Evolutionary conservation across 2,329 filamentous ascomycete species (phyloP).

Genomic region (Botrytis elliptica): DNA sequence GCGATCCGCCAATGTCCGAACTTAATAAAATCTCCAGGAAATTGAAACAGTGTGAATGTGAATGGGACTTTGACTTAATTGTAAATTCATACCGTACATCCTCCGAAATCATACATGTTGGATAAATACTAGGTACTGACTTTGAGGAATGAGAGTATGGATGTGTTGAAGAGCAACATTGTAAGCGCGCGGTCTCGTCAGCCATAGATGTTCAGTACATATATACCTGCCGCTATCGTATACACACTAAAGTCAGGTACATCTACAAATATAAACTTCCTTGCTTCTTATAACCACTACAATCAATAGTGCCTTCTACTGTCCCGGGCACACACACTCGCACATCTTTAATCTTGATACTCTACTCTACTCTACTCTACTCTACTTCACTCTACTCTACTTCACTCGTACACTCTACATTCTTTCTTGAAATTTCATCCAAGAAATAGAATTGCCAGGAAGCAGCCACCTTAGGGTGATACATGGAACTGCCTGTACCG

Average conservation of each 20-base stretch:
- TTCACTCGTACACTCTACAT: background rate
- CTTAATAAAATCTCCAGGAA: background rate
- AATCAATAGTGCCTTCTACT: conserved; percentile 2
- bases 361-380: background rate
- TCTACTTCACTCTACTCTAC: background rate
- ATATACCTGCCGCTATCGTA: background rate
- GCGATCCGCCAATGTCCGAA: background rate
- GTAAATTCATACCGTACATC: background rate
- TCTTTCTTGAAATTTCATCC: background rate
- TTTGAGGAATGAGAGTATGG: background rate
- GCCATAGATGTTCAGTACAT: background rate
- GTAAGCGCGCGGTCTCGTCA: background rate
- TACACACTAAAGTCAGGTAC: too few relatives aligned
- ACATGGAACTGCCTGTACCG: background rate
- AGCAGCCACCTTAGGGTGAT: background rate
- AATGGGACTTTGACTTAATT: background rate
- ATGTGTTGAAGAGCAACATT: background rate
- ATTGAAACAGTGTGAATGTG: background rate
- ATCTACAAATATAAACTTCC: background rate
- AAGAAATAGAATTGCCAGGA: background rate
- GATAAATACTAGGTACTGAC: too few relatives aligned
- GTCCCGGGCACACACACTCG: background rate
- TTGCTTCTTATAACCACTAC: background rate
- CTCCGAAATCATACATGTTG: background rate
- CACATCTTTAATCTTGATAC: background rate